phyloP scores from a whole-genome alignment of 352 stramenopile species.

The Globisporangium cederbergense region DNA sequence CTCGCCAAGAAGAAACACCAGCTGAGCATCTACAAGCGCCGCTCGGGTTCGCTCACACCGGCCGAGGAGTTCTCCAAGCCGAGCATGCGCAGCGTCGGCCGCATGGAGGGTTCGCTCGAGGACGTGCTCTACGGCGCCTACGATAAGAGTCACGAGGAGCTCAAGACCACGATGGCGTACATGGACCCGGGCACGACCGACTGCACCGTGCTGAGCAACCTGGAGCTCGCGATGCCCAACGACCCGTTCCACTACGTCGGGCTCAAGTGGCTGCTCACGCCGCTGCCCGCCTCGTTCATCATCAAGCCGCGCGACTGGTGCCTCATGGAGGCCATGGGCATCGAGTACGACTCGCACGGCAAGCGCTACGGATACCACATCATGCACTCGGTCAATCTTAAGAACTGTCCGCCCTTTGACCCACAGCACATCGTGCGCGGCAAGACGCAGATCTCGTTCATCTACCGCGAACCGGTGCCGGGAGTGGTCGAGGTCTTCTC shows the following conservation, averaged over 20 bases:
- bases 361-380: constrained; percentile 36
- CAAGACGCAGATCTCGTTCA: constrained; percentile 20
- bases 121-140: constrained; percentile 44
- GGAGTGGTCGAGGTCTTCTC: constrained; percentile 43
- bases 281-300: constrained; percentile 22
- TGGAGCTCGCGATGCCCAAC: constrained; percentile 32
- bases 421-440: constrained; percentile 25
- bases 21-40: constrained; percentile 37
- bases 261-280: constrained; percentile 47
- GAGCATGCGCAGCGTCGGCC: constrained; percentile 34
- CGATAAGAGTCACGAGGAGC: constrained; percentile 32
- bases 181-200: constrained; percentile 26
- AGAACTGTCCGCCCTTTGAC: constrained; percentile 35
- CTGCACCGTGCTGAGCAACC: constrained; percentile 33
- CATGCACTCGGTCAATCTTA: constrained; percentile 40
- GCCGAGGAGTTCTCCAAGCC: constrained; percentile 1
- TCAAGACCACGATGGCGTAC: constrained; percentile 33
- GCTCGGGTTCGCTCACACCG: constrained; percentile 5
- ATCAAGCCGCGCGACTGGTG: constrained; percentile 26
- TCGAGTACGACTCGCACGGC: constrained; percentile 27
- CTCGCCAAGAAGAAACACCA: constrained; percentile 30
- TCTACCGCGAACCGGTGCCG: constrained; percentile 34
- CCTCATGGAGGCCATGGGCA: constrained; percentile 39
- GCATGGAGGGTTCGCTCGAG: constrained; percentile 43
- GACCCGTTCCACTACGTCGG: constrained; percentile 45